Conservation (phyloP, 495 filamentous ascomycete species). For the Penicillium cosmopolitanum region DNA sequence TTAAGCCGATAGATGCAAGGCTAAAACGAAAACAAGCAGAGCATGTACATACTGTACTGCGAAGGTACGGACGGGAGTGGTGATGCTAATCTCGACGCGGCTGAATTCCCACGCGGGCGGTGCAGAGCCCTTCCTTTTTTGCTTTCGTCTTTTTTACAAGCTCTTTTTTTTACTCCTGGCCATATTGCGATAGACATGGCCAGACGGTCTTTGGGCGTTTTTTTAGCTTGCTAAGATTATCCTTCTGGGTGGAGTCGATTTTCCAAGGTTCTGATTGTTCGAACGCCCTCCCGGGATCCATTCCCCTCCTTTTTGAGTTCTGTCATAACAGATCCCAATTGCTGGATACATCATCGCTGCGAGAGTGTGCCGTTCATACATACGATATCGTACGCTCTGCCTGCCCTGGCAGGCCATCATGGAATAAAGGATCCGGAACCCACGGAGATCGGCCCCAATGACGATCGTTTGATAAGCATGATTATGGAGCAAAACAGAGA, state of each 20-base stretch:
- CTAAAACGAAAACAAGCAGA: not conserved
- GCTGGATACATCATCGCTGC: constrained; percentile 15
- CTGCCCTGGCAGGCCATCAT: constrained; percentile 20
- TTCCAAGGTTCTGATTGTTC: constrained; percentile 4
- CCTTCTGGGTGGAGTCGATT: not conserved
- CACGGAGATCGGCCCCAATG: constrained; percentile 14
- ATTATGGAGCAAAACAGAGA: not conserved
- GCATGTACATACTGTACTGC: not conserved
- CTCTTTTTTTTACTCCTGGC: not conserved
- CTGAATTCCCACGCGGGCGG: not conserved
- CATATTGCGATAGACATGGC: not conserved
- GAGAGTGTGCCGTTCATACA: not conserved
- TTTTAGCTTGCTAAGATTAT: not conserved
- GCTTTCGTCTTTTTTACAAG: no score
- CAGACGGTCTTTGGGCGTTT: not conserved
- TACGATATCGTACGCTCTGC: not conserved
- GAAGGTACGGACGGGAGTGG: not conserved
- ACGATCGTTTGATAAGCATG: constrained; percentile 1
- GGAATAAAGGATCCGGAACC: constrained; percentile 11
- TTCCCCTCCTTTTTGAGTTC: constrained; percentile 8
- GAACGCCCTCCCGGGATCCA: not conserved
- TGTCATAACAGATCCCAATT: constrained; percentile 7
- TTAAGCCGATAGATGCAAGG: not conserved
- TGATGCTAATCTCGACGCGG: not conserved
- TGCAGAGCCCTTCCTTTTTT: no score